Base-by-base conservation (phyloP, 345 rosid species). In the Populus tremula region DNA sequence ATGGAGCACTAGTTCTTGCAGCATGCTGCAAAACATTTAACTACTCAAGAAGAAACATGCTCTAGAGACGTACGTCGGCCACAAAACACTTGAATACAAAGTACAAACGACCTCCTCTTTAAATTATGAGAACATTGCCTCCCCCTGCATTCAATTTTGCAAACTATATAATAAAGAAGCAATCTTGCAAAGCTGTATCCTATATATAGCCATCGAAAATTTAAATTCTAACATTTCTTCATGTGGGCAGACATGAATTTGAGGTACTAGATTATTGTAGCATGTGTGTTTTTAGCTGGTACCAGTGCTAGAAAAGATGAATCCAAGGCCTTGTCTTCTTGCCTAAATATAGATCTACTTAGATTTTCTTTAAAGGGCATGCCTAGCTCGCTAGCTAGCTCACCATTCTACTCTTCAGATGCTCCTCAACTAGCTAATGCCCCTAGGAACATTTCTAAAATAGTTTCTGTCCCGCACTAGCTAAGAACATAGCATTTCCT, bases 241-340 rank as follows among this genome's bases (percentile, higher is more conserved):
- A 64, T 66, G 54, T 29, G 73, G 67, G n/a, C 35, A 27, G 18
- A 31, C 23, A 23, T 21, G 33, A 25, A 25, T 33, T 35, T 74
- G 38, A 61, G 8, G 25, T 62, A 61, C 38, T 4, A 73, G 29
- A 61, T 63, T 43, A 70, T 77, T 70, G 76, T 39, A 71, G 41
- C 82, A 77, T 79, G 75, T 73, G 75, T 79, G 77, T 72, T 67
- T 85, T 85, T 82, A 81, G 88, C 87, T 87, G 89, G 77, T 88
- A 75, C 72, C 88, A 85, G 82, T 77, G 78, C 87, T 78, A 70
- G 79, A 71, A 75, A 80, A 76, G 77, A 79, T 82, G 74, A 85
- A 84, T 77, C 83, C 73, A 81, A 69, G 77, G 74, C 76, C 86
- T 87, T 84, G 89, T 86, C 90, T 70, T 87, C 80, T 85, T 75